These are phyloP conservation scores for Achaetomiella virescens DNA, from an alignment of 495 filamentous ascomycete species.

Conservation along the genomic window DNA sequence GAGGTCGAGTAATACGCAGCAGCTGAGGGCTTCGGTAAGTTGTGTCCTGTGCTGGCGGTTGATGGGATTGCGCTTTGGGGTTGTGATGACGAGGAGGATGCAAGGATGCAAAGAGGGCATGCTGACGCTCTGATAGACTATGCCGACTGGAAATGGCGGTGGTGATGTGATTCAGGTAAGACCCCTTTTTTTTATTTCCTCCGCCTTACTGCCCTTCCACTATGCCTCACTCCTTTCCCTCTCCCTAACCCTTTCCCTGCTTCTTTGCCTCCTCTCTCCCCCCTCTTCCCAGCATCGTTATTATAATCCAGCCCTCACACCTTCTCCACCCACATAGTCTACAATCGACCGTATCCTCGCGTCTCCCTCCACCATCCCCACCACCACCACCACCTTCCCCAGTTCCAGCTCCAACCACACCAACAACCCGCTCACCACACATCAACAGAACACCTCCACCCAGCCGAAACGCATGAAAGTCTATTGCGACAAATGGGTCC, in stretches of 20 bases:
- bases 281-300: neutral
- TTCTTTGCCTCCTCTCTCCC: neutral
- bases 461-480: slow-evolving; percentile 51
- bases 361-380: neutral
- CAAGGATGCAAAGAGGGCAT: neutral
- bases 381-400: neutral
- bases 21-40: slow-evolving; percentile 18
- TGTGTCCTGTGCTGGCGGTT: neutral
- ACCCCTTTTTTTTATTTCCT: neutral
- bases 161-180: slow-evolving; percentile 35
- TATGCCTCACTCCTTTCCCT: neutral
- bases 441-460: too few relatives aligned
- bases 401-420: neutral
- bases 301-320: neutral
- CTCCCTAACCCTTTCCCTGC: neutral
- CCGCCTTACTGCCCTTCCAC: neutral
- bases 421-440: slow-evolving; percentile 6
- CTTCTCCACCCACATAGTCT: slow-evolving; percentile 6
- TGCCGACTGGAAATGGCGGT: neutral
- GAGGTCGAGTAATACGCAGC: slow-evolving; percentile 28
- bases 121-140: neutral
- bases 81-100: neutral
- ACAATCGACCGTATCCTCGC: slow-evolving; percentile 20
- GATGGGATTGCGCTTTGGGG: neutral
- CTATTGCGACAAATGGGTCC: slow-evolving; percentile 84